A percentile compares a stretch with the other conserved stretches of the same genome.
Conservation (phyloP, 2,329 filamentous ascomycete genomes). For the Sporothrix mexicana region DNA sequence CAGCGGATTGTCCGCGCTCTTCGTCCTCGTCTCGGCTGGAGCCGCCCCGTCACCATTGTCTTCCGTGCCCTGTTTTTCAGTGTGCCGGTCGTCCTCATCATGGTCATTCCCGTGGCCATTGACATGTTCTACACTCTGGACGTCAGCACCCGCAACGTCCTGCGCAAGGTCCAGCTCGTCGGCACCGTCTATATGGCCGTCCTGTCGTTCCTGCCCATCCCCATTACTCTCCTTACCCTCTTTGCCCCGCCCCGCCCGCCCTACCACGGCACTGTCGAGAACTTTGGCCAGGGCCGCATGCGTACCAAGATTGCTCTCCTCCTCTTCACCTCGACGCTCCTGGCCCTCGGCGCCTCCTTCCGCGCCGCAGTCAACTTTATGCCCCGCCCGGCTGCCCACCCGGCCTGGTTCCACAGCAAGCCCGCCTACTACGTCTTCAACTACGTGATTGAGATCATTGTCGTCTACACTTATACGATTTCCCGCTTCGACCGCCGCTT, state of each 20-base stretch:
- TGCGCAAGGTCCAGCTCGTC: conserved; percentile 69
- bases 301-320: conserved; percentile 71
- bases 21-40: conserved; percentile 75
- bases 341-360: conserved; percentile 73
- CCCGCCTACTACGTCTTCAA: conserved; percentile 81
- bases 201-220: conserved; percentile 70
- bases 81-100: conserved; percentile 66
- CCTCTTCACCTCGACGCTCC: conserved; percentile 60
- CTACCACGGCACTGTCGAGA: conserved; percentile 51
- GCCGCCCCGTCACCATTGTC: conserved; percentile 53
- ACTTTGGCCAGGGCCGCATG: conserved; percentile 71
- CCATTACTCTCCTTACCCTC: conserved; percentile 56
- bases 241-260: conserved; percentile 50
- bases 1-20: conserved; percentile 76
- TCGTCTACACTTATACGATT: conserved; percentile 70
- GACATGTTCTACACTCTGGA: conserved; percentile 71
- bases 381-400: conserved; percentile 54
- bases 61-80: conserved; percentile 63
- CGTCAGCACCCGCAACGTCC: conserved; percentile 52
- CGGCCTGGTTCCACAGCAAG: conserved; percentile 74
- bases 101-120: conserved; percentile 69
- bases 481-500: conserved; percentile 77
- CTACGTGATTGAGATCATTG: conserved; percentile 73
- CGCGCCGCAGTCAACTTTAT: conserved; percentile 65
- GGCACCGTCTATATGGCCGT: conserved; percentile 66